Evolutionary conservation across 2,329 filamentous ascomycete species (phyloP), one percentile per base, ranked within the genome.

Genomic region (Trichocomaceae sp.): DNA sequence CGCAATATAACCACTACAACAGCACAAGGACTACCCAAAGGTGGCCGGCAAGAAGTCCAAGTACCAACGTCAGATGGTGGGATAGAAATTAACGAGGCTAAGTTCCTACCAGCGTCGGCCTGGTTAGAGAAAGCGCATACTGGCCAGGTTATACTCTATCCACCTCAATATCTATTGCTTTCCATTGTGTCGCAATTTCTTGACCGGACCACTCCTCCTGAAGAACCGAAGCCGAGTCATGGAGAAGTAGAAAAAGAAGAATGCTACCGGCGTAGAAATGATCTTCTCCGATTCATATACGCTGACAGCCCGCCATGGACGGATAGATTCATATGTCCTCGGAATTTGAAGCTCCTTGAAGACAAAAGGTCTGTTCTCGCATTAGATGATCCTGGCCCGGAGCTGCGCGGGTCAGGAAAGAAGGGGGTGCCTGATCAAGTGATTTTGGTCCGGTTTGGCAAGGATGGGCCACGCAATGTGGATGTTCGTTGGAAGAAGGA

Each of bases 131-230:
- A 81, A 49, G 86, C 87, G 3, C 72, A 77, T 2, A 68, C 69
- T 2, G 84, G 84, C 26, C 79, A 87, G 39, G 84, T 96, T 57
- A 87, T 95, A 56, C 75, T 99, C 5, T 96, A 95, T 66, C 93
- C 93, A 3, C 93, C 93, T 0, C 93, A 97, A 66, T 86, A 85
- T 66, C 75, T 84, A 58, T 72, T 86, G 7, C 70, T 83, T 2
- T 72, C 77, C 42, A 67, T 84, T 5, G 69, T 81, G 1, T 68
- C 76, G 0, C 71, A 72, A 3, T 80, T 78, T 57, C 70, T 83
- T 9, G 72, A 77, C 17, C 61, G 69, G 65, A 35, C 31, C 13
- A 15, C 31, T 8, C 31, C 31, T 35, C 12, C 3, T 15, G 2
- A 15, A 35, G 31, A 4, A 10, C 31, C 10, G 9, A 68, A 46